These are phyloP conservation scores for Rhynchospora breviuscula DNA, from an alignment of 176 grass and related monocot species.

Conservation along the genomic window DNA sequence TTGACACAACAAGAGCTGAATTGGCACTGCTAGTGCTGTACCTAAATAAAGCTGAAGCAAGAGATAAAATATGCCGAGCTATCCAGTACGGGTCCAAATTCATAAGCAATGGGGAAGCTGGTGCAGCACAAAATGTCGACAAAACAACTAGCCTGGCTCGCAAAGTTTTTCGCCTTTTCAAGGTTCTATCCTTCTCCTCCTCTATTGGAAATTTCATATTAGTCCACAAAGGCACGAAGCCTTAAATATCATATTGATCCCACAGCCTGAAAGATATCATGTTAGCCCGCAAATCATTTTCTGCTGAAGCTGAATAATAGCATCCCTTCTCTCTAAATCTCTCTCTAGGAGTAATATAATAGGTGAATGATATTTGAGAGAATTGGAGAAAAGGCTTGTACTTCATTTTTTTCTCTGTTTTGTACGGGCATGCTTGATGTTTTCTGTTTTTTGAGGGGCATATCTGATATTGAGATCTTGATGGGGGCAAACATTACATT, in stretches of 20 bases:
- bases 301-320: too few relatives aligned
- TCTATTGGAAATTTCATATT: neutral
- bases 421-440: neutral
- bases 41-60: constrained; percentile 78
- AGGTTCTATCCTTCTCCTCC: constrained; percentile 31
- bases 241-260: too few relatives aligned
- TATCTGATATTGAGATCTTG: neutral
- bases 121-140: constrained; percentile 78
- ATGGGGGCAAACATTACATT: neutral
- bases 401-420: too few relatives aligned
- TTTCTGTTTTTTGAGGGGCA: too few relatives aligned
- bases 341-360: neutral
- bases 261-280: too few relatives aligned
- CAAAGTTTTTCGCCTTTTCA: constrained; percentile 86
- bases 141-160: constrained; percentile 78
- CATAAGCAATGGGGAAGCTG: constrained; percentile 64
- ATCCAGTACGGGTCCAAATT: constrained; percentile 89
- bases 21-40: constrained; percentile 64
- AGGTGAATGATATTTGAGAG: neutral
- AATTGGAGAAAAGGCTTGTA: neutral
- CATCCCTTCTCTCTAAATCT: neutral
- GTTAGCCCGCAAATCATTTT: too few relatives aligned
- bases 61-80: constrained; percentile 83
- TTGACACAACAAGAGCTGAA: constrained; percentile 57
- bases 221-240: too few relatives aligned